A percentile compares a stretch with the other conserved stretches of the same genome.
These are phyloP conservation scores for Penicillium ochrochloron DNA, from an alignment of 495 filamentous ascomycete species.

Conservation along the genomic window DNA sequence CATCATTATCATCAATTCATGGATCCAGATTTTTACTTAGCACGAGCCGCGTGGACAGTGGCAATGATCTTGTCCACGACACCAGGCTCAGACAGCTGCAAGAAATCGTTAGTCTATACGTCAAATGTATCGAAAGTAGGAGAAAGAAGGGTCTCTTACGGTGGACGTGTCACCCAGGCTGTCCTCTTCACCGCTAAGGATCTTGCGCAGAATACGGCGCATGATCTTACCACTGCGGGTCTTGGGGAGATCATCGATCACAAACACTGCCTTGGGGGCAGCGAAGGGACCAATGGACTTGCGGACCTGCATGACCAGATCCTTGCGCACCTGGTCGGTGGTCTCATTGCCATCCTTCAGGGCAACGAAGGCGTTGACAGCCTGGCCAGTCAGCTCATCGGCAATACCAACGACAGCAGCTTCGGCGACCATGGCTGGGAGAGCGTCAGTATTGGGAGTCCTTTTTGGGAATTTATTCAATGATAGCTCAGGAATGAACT, in stretches of 20 bases:
- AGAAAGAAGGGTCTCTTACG: conserved; percentile 55
- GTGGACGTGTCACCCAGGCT: conserved; percentile 92
- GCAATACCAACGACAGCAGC: conserved; percentile 92
- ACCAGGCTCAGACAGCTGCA: conserved; percentile 83
- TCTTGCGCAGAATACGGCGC: conserved; percentile 95
- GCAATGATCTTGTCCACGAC: conserved; percentile 90
- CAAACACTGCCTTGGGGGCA: conserved; percentile 89
- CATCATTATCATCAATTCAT: conserved; percentile 34
- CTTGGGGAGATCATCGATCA: conserved; percentile 93
- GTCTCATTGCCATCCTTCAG: conserved; percentile 85
- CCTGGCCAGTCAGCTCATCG: conserved; percentile 94
- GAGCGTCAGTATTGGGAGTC: conserved; percentile 19
- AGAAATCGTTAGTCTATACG: conserved; percentile 39
- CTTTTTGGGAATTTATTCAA: not conserved
- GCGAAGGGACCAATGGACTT: conserved; percentile 98
- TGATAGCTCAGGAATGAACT: conserved; percentile 28
- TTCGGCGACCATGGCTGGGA: conserved; percentile 70
- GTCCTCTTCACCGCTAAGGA: conserved; percentile 94
- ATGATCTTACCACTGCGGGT: conserved; percentile 98
- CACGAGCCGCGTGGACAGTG: conserved; percentile 67
- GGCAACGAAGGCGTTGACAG: conserved; percentile 94
- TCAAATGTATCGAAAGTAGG: not conserved
- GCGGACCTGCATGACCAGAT: conserved; percentile 90
- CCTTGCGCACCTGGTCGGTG: conserved; percentile 84
- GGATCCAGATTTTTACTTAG: conserved; percentile 47